These are phyloP conservation scores for Aleurites moluccanus DNA, from an alignment of 441 rosid genomes.

Conservation along the genomic window DNA sequence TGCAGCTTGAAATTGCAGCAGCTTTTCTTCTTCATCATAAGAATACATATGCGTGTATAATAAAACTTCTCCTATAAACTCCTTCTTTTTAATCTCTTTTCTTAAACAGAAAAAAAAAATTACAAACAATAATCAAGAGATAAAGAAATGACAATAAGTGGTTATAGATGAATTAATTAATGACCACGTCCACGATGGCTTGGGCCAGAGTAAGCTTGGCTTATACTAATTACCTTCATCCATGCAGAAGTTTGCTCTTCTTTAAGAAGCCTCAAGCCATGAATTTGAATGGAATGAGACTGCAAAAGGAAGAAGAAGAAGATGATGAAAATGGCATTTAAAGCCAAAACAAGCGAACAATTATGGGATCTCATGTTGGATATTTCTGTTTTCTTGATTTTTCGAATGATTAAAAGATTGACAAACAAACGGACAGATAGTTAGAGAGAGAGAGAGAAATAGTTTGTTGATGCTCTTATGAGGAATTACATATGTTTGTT, in stretches of 20 bases:
- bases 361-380: slow-evolving; percentile 8
- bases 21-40: too few species aligned
- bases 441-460: not conserved
- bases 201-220: slow-evolving; percentile 45
- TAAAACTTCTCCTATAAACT: too few species aligned
- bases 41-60: too few species aligned
- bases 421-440: too few species aligned
- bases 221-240: slow-evolving; percentile 13
- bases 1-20: too few species aligned
- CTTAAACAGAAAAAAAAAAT: too few species aligned
- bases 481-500: not conserved
- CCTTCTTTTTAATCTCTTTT: too few species aligned
- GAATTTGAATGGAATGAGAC: slow-evolving; percentile 23
- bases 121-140: too few species aligned
- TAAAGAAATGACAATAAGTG: too few species aligned
- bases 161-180: slow-evolving; percentile 12
- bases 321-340: slow-evolving; percentile 27
- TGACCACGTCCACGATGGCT: slow-evolving; percentile 45
- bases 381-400: not conserved
- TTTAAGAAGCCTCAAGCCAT: slow-evolving; percentile 28
- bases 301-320: slow-evolving; percentile 27
- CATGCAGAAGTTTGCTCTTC: slow-evolving; percentile 16
- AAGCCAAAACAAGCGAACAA: slow-evolving; percentile 20
- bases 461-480: not conserved
- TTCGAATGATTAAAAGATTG: not conserved